Evolutionary conservation across 164 flowering plant genomes (phyloP), one percentile per base, ranked within the genome.

Genomic region (Magnolia changhungtana): DNA sequence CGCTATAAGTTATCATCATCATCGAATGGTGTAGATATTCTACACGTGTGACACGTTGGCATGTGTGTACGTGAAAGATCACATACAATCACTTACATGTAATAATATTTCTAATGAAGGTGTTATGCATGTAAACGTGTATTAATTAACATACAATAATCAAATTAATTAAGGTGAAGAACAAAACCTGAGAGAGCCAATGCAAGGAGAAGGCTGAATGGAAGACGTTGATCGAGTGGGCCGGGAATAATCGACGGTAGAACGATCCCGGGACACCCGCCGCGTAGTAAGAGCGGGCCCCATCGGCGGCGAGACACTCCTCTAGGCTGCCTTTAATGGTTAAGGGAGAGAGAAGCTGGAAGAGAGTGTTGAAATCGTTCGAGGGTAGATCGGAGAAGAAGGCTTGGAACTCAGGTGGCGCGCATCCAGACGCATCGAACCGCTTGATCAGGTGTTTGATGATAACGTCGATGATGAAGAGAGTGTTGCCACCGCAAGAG

Each of bases 181-280:
- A 37, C 45, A 37, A 37, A 37, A 92, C 98, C 97, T 92, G 97
- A 75, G 96, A 92, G 21, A 92, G 93, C 98, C 98, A 92, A 71
- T 92, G 98, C 88, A 94, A 83, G 76, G 93, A 94, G 81, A 94
- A 94, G 0, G 97, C 95, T 0, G 98, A 94, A 80, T 94, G 89
- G 74, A 94, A 90, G 23, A 94, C 84, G 72, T 94, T 76, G 67
- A 92, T 82, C 3, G 92, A 91, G 67, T 83, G 81, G 0, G 89
- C 83, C 31, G 97, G 98, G 69, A 94, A 94, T 11, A 94, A 94
- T 0, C 97, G 80, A 7, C 90, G 84, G 85, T 90, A 88, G 78
- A 94, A 94, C 0, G 94, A 86, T 0, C 98, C 98, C 0, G 98
- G 95, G 6, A 94, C 97, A 0, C 87, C 98, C 16, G 98, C 94